phyloP scores from a whole-genome alignment of 805 yeast genomes.

The Spathaspora hagerdaliae region DNA sequence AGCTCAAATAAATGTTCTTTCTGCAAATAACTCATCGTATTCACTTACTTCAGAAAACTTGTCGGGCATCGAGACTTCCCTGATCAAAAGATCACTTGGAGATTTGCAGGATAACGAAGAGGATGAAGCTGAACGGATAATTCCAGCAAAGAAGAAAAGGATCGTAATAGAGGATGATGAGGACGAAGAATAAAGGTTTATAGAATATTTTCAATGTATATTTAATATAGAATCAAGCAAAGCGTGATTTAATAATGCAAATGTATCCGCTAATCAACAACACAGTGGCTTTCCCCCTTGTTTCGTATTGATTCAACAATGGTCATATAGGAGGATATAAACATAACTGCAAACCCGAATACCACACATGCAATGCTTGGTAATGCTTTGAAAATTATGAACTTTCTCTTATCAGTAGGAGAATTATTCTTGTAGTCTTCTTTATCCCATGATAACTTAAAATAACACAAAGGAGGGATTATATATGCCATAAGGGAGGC shows the following conservation, averaged over 20 bases:
- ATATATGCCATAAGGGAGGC: slow-evolving; percentile 92
- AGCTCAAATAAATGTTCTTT: no score
- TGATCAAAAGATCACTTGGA: no score
- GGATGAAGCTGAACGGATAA: background rate
- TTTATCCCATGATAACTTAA: slow-evolving; percentile 54
- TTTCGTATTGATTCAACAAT: slow-evolving; percentile 41
- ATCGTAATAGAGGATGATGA: background rate
- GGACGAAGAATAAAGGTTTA: slow-evolving; percentile 10
- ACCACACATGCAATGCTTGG: slow-evolving; percentile 58
- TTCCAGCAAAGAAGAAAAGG: background rate
- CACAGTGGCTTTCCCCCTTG: slow-evolving; percentile 46
- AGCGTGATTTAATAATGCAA: no score
- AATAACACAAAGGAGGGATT: slow-evolving; percentile 79
- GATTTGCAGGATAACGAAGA: background rate
- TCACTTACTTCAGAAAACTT: no score
- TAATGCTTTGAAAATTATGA: slow-evolving; percentile 39
- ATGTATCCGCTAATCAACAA: slow-evolving; percentile 18
- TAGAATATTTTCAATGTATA: background rate
- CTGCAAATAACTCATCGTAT: no score
- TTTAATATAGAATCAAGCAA: background rate
- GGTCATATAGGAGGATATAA: slow-evolving; percentile 76
- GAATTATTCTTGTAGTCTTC: slow-evolving; percentile 26
- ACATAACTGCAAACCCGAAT: slow-evolving; percentile 76
- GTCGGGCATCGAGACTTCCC: no score
- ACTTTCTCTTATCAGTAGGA: slow-evolving; percentile 19